Percentiles rank a stretch among this genome's conserved stretches.
Evolutionary conservation across 1,284 basidiomycete genomes (phyloP).

Genomic region (Fomitiporia mediterranea): DNA sequence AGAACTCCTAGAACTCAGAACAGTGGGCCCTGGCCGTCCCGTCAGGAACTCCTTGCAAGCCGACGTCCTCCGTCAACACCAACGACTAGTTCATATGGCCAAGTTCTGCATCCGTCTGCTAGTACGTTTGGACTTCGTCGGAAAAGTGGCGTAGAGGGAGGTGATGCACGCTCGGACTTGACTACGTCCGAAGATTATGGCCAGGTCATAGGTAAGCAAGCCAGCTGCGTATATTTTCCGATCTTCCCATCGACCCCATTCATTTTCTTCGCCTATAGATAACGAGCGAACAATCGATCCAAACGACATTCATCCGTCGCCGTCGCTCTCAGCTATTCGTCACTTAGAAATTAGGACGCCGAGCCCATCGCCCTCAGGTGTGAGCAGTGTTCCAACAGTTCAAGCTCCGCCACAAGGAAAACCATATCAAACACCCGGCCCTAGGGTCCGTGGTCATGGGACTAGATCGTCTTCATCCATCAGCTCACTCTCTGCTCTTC

Average conservation of each 20-base stretch:
- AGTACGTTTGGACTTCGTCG: conserved; percentile 11
- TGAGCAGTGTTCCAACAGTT: conserved; percentile 10
- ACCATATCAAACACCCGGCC: not conserved
- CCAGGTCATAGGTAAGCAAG: conserved; percentile 50
- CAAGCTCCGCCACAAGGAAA: conserved; percentile 3
- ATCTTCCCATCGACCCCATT: not conserved
- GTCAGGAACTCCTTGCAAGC: conserved; percentile 11
- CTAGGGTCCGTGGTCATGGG: not conserved
- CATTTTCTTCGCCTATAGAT: conserved; percentile 13
- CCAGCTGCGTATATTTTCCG: not conserved
- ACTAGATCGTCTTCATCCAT: conserved; percentile 7
- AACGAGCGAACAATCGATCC: conserved; percentile 40
- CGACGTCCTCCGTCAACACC: conserved; percentile 18
- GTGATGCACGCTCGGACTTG: conserved; percentile 32
- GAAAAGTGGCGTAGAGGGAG: not conserved
- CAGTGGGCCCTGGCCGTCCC: conserved; percentile 19
- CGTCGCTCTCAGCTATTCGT: conserved; percentile 67
- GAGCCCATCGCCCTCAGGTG: conserved; percentile 13
- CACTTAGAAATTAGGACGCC: conserved; percentile 54
- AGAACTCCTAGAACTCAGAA: conserved; percentile 2
- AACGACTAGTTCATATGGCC: conserved; percentile 19
- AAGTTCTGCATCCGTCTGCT: conserved; percentile 15
- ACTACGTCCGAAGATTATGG: conserved; percentile 56
- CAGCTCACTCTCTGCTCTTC: conserved; percentile 4
- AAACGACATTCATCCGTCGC: conserved; percentile 57